These are phyloP conservation scores for Acephala macrosclerotiorum DNA, from an alignment of 2,329 filamentous ascomycete species.

Conservation along the genomic window DNA sequence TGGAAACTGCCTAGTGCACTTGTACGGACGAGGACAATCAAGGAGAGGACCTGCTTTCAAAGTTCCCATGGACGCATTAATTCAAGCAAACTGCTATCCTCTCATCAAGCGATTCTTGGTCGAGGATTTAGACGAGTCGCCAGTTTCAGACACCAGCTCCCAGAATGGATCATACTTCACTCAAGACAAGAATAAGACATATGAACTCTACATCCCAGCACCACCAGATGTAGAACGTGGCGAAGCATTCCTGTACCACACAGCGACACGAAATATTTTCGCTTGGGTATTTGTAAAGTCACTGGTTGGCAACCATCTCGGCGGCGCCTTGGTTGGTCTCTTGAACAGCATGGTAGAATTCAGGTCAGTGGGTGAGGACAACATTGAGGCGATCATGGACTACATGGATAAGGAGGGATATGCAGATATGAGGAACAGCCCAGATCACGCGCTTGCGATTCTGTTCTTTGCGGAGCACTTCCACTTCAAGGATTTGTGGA, in stretches of 20 bases:
- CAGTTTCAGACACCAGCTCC: constrained; percentile 25
- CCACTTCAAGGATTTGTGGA: constrained; percentile 69
- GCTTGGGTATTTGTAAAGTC: constrained; percentile 72
- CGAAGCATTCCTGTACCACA: constrained; percentile 66
- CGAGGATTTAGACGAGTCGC: constrained; percentile 24
- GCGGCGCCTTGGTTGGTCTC: constrained; percentile 68
- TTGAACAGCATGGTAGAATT: constrained; percentile 70
- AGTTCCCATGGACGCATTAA: constrained; percentile 64
- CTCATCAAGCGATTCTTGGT: constrained; percentile 62
- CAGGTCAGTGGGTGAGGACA: constrained; percentile 60
- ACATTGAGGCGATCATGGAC: constrained; percentile 65
- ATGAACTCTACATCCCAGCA: constrained; percentile 74
- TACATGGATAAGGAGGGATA: constrained; percentile 78
- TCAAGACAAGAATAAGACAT: constrained; percentile 26
- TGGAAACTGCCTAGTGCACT: constrained; percentile 74
- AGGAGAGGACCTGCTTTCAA: constrained; percentile 72
- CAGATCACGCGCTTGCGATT: constrained; percentile 72
- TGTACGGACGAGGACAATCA: constrained; percentile 72
- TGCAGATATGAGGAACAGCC: constrained; percentile 67
- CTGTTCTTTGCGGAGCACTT: constrained; percentile 73
- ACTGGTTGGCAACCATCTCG: constrained; percentile 72
- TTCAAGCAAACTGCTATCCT: constrained; percentile 64
- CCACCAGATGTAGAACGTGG: constrained; percentile 60
- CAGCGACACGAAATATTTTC: constrained; percentile 78
- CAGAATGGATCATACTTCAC: constrained; percentile 29